Percentiles rank a stretch among this genome's conserved stretches.
Evolutionary conservation across 1,284 basidiomycete species (phyloP).

Genomic region (Leccinum colubrinum): DNA sequence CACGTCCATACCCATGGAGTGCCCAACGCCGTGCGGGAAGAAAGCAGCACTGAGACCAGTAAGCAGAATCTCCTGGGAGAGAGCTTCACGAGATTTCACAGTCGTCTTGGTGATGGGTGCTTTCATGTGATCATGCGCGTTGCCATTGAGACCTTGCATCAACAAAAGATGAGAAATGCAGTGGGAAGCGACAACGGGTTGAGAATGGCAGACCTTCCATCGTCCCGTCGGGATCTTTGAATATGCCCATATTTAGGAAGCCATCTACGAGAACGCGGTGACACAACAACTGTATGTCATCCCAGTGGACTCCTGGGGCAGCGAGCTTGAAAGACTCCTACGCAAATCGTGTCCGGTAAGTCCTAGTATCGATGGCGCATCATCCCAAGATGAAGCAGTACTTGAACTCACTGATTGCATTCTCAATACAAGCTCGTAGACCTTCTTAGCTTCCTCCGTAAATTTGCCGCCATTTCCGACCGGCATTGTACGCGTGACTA

Average conservation of each 20-base stretch:
- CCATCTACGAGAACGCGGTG: slow-evolving; percentile 77
- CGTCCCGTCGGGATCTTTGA: slow-evolving; percentile 48
- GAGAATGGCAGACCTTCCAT: slow-evolving; percentile 12
- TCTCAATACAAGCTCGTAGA: slow-evolving; percentile 82
- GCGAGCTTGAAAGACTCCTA: slow-evolving; percentile 69
- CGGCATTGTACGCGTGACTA: slow-evolving; percentile 79
- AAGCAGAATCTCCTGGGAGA: slow-evolving; percentile 51
- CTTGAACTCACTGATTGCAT: slow-evolving; percentile 69
- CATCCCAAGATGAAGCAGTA: not conserved
- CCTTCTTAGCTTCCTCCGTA: slow-evolving; percentile 71
- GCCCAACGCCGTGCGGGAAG: slow-evolving; percentile 91
- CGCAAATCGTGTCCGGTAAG: not conserved
- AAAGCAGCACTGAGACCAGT: slow-evolving; percentile 80
- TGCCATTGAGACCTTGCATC: slow-evolving; percentile 9
- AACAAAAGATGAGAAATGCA: not conserved
- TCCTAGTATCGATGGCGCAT: not conserved
- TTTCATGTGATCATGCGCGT: not conserved
- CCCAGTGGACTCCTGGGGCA: slow-evolving; percentile 81
- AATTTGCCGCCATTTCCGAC: slow-evolving; percentile 90
- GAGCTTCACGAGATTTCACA: slow-evolving; percentile 17
- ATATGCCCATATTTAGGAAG: slow-evolving; percentile 84
- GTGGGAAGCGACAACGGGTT: not conserved
- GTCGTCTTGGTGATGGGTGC: slow-evolving; percentile 3
- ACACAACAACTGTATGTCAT: slow-evolving; percentile 77
- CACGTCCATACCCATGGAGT: slow-evolving; percentile 87